phyloP scores from a whole-genome alignment of 2,329 filamentous ascomycete genomes.

The Plectosphaerella plurivora region DNA sequence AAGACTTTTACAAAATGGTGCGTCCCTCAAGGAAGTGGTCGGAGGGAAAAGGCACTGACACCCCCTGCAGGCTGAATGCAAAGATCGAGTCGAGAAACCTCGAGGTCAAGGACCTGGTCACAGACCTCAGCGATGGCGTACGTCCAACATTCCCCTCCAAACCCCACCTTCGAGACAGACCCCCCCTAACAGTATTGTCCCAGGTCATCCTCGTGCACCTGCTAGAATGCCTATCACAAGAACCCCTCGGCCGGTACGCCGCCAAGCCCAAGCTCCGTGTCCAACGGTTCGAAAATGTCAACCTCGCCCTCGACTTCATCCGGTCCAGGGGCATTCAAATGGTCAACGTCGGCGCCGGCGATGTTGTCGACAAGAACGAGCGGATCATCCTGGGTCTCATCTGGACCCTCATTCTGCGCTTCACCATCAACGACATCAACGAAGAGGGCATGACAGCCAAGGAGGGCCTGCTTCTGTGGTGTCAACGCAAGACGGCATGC shows the following conservation, averaged over 20 bases:
- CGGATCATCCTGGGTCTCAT: slow-evolving; percentile 97
- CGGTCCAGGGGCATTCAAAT: slow-evolving; percentile 88
- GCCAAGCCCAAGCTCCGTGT: slow-evolving; percentile 94
- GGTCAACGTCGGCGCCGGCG: slow-evolving; percentile 97
- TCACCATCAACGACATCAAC: slow-evolving; percentile 98
- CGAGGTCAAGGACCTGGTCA: slow-evolving; percentile 80
- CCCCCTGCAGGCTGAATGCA: slow-evolving; percentile 74
- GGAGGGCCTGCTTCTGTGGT: slow-evolving; percentile 92
- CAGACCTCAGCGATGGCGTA: slow-evolving; percentile 90
- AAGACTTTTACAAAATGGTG: slow-evolving; percentile 98
- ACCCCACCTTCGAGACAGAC: neutral
- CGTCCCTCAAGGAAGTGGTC: slow-evolving; percentile 33
- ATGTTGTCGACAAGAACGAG: slow-evolving; percentile 94
- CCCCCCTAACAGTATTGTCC: slow-evolving; percentile 14
- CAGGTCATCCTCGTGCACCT: slow-evolving; percentile 94
- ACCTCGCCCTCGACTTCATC: slow-evolving; percentile 91
- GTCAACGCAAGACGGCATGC: slow-evolving; percentile 96
- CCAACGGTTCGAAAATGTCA: slow-evolving; percentile 97
- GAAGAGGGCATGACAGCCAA: slow-evolving; percentile 97
- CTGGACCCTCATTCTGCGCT: slow-evolving; percentile 96
- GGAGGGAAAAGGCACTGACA: slow-evolving; percentile 9
- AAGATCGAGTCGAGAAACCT: slow-evolving; percentile 78
- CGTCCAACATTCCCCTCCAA: slow-evolving; percentile 30
- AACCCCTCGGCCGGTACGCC: slow-evolving; percentile 94
- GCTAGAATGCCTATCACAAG: slow-evolving; percentile 89